Base-by-base conservation (phyloP, 441 rosid genomes). In the Populus hybrid region DNA sequence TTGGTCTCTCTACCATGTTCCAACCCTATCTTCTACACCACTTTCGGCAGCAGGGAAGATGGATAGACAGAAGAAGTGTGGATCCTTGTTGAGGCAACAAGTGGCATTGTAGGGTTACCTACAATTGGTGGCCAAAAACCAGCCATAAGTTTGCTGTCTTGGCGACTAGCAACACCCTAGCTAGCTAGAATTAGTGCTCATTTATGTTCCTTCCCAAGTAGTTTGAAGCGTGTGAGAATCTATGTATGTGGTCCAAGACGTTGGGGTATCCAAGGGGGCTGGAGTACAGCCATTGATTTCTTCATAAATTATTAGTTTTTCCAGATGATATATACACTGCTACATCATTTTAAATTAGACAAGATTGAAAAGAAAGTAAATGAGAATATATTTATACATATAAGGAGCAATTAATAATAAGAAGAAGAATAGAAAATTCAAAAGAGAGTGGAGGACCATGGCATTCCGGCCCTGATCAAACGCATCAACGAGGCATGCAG, bases 41-140 rank as follows among this genome's bases (percentile, higher is more conserved):
- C 84, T 81, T 79, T 84, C 87, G 82, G 85, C 84, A 59, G 75
- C 36, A 12, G 14, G 28, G 9, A 70, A 36, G 4, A 14, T 65
- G 42, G 42, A 2, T 10, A 0, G 10, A 53, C 8, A 34, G 61
- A 50, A 32, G 67, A 50, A 38, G 42, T 35, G 77, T 57, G 78
- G 63, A 24, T 34, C 20, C 8, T 61, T 68, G 32, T 20, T 11
- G 12, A 35, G 69, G 1, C 66, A 38, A 40, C 75, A 71, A 23
- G 77, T 76, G 84, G 70, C 84, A 9, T 24, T 75, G 32, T 69
- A 70, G 26, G 30, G 69, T 23, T 21, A 10, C 12, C 30, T 63
- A 1, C 7, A 40, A 40, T 68, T 64, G 64, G 75, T 79, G 77
- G 67, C 69, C 35, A 36, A 73, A 26, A 40, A 32, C 74, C 69